These are phyloP conservation scores for Cephalotrichum gorgonifer DNA, from an alignment of 2,329 filamentous ascomycete species.

Conservation along the genomic window DNA sequence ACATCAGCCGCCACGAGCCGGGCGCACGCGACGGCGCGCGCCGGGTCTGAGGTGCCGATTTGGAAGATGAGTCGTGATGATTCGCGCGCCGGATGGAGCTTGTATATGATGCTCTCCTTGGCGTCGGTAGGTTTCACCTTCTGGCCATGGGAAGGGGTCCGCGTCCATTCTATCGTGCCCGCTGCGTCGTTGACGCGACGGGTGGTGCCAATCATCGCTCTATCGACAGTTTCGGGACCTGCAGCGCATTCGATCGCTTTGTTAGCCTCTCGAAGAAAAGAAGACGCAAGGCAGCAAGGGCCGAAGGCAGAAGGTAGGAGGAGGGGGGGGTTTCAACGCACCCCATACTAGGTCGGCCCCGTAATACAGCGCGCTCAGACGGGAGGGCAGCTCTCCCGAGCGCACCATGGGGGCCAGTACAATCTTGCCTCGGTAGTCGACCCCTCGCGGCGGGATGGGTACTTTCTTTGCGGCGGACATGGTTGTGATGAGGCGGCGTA, in stretches of 20 bases:
- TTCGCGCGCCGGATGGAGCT: slow-evolving; percentile 70
- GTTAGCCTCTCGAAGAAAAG: background rate
- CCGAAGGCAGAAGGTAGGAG: background rate
- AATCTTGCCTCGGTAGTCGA: slow-evolving; percentile 88
- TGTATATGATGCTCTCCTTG: slow-evolving; percentile 66
- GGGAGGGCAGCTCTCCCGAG: slow-evolving; percentile 88
- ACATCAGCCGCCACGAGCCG: slow-evolving; percentile 79
- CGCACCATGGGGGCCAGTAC: slow-evolving; percentile 97
- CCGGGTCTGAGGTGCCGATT: slow-evolving; percentile 77
- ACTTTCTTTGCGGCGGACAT: slow-evolving; percentile 30
- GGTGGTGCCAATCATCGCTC: slow-evolving; percentile 78
- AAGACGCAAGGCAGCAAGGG: background rate
- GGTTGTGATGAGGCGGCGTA: slow-evolving; percentile 1
- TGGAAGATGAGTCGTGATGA: slow-evolving; percentile 74
- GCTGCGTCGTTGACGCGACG: slow-evolving; percentile 67
- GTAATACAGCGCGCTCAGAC: slow-evolving; percentile 82
- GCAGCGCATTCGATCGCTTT: background rate
- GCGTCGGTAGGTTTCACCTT: slow-evolving; percentile 41
- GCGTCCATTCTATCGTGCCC: slow-evolving; percentile 75
- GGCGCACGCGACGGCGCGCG: slow-evolving; percentile 74
- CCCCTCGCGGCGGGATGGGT: slow-evolving; percentile 76
- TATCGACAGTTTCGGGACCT: slow-evolving; percentile 92
- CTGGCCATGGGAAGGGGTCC: slow-evolving; percentile 60
- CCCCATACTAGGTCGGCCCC: slow-evolving; percentile 96
- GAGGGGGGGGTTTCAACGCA: slow-evolving; percentile 24